These are phyloP conservation scores for Pleodorina starrii DNA, from an alignment of 139 green algal species.

Conservation along the genomic window DNA sequence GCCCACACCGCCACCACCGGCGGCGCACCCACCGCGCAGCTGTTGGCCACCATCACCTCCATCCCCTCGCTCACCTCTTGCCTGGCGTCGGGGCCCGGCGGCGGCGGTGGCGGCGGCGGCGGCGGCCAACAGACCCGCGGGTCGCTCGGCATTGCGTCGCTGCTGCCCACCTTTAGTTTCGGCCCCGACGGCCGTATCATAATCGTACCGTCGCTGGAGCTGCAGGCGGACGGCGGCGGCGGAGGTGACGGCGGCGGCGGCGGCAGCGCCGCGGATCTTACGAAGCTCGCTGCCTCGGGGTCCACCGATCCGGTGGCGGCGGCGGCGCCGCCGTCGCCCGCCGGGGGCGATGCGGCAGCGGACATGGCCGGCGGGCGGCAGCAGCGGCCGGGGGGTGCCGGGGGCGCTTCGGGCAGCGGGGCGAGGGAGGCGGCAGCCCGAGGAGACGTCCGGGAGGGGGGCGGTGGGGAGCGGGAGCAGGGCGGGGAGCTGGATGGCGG, in stretches of 20 bases:
- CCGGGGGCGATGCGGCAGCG: too few relatives aligned
- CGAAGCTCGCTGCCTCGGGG: too few relatives aligned
- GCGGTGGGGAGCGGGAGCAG: too few relatives aligned
- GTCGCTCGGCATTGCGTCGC: neutral
- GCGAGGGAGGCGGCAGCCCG: too few relatives aligned
- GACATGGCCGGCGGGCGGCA: too few relatives aligned
- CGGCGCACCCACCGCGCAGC: slow-evolving; percentile 30
- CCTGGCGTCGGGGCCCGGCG: neutral
- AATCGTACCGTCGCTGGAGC: neutral
- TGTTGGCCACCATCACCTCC: slow-evolving; percentile 31
- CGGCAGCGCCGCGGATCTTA: neutral
- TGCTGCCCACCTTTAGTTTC: slow-evolving; percentile 41
- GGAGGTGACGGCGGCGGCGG: neutral
- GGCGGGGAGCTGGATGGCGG: neutral
- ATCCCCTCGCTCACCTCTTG: slow-evolving; percentile 30
- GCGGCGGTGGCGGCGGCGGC: neutral
- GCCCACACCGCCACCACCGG: slow-evolving; percentile 37
- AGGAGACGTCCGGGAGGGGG: too few relatives aligned
- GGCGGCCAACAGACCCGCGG: neutral
- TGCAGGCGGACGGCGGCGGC: neutral
- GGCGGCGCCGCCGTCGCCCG: too few relatives aligned
- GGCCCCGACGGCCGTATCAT: slow-evolving; percentile 7
- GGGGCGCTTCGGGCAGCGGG: too few relatives aligned
- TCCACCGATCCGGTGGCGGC: too few relatives aligned
- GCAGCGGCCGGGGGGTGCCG: too few relatives aligned